Conservation (phyloP, 768 basidiomycete genomes). For the Sporobolomyces pararoseus region DNA sequence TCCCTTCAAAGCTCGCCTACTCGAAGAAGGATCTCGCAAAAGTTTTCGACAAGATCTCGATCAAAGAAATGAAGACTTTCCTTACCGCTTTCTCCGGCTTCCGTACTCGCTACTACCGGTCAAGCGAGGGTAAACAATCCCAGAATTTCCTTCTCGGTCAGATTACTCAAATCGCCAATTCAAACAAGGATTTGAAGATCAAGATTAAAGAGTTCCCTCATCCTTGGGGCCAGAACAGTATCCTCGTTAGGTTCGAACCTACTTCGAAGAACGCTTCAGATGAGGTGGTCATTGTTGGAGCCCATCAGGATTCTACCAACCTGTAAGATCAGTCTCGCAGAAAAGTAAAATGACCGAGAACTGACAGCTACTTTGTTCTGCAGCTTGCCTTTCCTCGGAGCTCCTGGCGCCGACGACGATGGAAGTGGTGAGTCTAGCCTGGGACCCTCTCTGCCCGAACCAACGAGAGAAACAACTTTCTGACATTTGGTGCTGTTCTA, state of each 20-base stretch:
- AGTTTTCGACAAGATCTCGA: conserved; percentile 34
- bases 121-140: conserved; percentile 50
- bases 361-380: neutral
- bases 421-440: conserved; percentile 36
- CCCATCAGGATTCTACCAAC: conserved; percentile 50
- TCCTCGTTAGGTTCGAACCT: conserved; percentile 50
- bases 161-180: conserved; percentile 46
- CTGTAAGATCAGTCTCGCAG: conserved; percentile 22
- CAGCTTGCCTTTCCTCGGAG: conserved; percentile 50
- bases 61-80: conserved; percentile 32
- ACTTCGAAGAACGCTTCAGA: conserved; percentile 34
- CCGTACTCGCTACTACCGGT: conserved; percentile 51
- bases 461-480: no score
- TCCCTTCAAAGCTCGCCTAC: conserved; percentile 36
- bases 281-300: conserved; percentile 29
- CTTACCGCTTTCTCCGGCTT: conserved; percentile 44
- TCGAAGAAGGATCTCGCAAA: conserved; percentile 12
- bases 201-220: conserved; percentile 49
- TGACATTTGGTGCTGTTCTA: neutral
- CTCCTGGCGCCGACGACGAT: conserved; percentile 53
- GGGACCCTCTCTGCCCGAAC: no score
- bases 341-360: no score
- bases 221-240: conserved; percentile 47
- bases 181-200: conserved; percentile 33
- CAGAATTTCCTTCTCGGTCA: conserved; percentile 50